Percentiles rank a stretch among this genome's conserved stretches.
Evolutionary conservation across 768 basidiomycete genomes (phyloP).

Genomic region (Mycena albidolilacea): DNA sequence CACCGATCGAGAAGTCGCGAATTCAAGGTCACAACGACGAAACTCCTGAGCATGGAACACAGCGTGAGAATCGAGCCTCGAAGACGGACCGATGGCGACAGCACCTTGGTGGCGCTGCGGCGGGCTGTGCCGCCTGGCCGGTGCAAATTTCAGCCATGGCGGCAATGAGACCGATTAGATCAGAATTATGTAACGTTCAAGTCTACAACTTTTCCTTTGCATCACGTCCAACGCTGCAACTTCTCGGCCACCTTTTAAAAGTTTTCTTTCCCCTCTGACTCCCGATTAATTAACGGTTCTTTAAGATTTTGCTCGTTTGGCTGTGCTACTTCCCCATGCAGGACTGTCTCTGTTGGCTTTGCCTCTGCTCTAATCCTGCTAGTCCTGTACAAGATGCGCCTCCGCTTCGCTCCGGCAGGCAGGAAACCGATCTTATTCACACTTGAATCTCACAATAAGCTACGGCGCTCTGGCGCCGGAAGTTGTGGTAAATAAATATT

Average conservation of each 20-base stretch:
- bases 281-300: neutral
- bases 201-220: slow-evolving; percentile 13
- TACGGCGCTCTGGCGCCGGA: too few relatives aligned
- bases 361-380: neutral
- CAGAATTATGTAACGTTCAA: slow-evolving; percentile 7
- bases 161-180: slow-evolving; percentile 11
- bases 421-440: too few relatives aligned
- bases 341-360: neutral
- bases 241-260: slow-evolving; percentile 12
- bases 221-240: slow-evolving; percentile 9
- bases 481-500: too few relatives aligned
- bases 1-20: slow-evolving; percentile 16
- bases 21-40: slow-evolving; percentile 15
- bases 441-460: too few relatives aligned
- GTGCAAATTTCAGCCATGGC: slow-evolving; percentile 14
- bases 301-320: neutral
- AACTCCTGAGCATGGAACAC: slow-evolving; percentile 18
- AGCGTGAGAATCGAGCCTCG: slow-evolving; percentile 17
- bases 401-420: too few relatives aligned
- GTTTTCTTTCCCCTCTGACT: slow-evolving; percentile 3
- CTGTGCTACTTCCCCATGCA: neutral
- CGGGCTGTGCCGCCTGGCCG: slow-evolving; percentile 8
- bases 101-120: slow-evolving; percentile 15
- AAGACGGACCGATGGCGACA: slow-evolving; percentile 16
- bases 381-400: too few relatives aligned